Evolutionary conservation across 148 eudicot species (phyloP).

Genomic region (Rhododendron griersonianum): DNA sequence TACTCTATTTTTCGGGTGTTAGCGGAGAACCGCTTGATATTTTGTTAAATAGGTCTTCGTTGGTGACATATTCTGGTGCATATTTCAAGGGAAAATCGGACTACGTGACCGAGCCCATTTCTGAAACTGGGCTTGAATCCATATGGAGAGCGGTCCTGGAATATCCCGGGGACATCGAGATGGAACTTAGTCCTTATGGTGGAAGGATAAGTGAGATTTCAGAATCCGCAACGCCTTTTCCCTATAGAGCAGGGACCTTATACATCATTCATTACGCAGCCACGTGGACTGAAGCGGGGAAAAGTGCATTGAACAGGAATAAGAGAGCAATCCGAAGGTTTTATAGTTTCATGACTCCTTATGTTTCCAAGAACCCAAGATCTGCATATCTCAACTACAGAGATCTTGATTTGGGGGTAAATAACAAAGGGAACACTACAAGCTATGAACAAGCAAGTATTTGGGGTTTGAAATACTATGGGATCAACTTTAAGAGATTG

Average conservation of each 20-base stretch:
- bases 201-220: conserved; percentile 1
- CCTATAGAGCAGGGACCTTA: not conserved
- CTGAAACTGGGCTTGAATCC: not conserved
- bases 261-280: not conserved
- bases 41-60: not conserved
- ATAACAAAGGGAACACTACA: too few species aligned
- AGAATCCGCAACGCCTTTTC: not conserved
- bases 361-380: conserved; percentile 2
- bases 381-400: conserved; percentile 8
- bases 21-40: too few species aligned
- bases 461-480: not conserved
- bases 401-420: conserved; percentile 1
- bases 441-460: too few species aligned
- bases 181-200: not conserved
- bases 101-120: not conserved
- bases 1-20: too few species aligned
- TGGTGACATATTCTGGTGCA: not conserved
- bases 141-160: not conserved
- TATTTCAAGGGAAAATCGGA: not conserved
- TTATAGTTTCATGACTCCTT: not conserved
- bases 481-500: not conserved
- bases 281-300: not conserved
- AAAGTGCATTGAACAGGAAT: not conserved
- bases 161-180: not conserved
- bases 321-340: not conserved